phyloP scores from a whole-genome alignment of 352 stramenopile genomes.

The Phytophthora macrochlamydospora region DNA sequence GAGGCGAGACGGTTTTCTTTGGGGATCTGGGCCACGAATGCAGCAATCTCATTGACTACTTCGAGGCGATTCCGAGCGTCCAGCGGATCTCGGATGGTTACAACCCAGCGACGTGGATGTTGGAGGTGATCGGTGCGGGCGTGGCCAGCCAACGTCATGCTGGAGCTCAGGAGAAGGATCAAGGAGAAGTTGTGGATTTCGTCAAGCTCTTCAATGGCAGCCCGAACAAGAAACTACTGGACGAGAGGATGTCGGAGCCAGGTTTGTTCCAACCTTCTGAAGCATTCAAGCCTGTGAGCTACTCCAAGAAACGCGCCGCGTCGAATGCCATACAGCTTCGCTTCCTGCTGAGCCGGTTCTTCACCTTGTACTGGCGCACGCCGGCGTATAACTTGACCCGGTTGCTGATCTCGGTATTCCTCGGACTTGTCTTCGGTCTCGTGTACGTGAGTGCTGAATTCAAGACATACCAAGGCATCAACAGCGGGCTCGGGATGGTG shows the following conservation, averaged over 20 bases:
- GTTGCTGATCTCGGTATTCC: constrained; percentile 57
- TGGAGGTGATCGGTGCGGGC: constrained; percentile 52
- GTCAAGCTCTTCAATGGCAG: constrained; percentile 34
- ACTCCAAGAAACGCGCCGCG: constrained; percentile 33
- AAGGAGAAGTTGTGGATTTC: constrained; percentile 13
- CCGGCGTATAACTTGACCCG: constrained; percentile 77
- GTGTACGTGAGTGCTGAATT: constrained; percentile 56
- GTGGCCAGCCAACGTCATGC: constrained; percentile 26
- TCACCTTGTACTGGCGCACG: constrained; percentile 44
- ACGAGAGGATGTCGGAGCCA: constrained; percentile 18
- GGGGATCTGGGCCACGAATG: constrained; percentile 39
- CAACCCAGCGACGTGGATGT: constrained; percentile 37
- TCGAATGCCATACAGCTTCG: constrained; percentile 28
- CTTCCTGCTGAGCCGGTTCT: constrained; percentile 37
- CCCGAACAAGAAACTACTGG: constrained; percentile 9
- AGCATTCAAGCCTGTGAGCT: constrained; percentile 27
- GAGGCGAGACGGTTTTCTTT: constrained; percentile 45
- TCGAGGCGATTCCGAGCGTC: constrained; percentile 28
- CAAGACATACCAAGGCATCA: constrained; percentile 34
- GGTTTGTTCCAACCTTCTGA: constrained; percentile 25
- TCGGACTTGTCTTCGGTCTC: constrained; percentile 72
- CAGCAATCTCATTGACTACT: constrained; percentile 45
- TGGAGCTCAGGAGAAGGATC: neutral
- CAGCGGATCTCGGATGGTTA: constrained; percentile 40
- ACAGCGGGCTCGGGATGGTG: constrained; percentile 64